Evolutionary conservation across 129 eudicot species (phyloP).

Genomic region (Flaveria trinervia): DNA sequence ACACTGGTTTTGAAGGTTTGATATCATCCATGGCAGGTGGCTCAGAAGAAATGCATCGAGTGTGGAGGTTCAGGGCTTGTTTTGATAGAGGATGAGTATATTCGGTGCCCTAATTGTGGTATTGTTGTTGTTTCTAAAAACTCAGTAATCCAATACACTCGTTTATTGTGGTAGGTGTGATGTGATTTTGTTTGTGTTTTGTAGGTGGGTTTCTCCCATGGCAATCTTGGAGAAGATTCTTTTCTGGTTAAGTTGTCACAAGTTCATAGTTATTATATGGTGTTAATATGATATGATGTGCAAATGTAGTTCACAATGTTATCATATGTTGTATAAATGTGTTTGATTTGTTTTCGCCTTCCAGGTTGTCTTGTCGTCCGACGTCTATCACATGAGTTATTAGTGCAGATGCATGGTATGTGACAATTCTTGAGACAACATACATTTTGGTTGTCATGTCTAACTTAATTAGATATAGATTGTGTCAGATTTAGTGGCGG

Average conservation of each 20-base stretch:
- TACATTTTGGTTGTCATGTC: not conserved
- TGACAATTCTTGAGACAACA: no score
- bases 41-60: slow-evolving; percentile 62
- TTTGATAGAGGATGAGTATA: slow-evolving; percentile 65
- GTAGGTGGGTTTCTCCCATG: slow-evolving; percentile 97
- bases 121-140: slow-evolving; percentile 1
- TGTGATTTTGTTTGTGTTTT: slow-evolving; percentile 8
- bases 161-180: not conserved
- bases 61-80: slow-evolving; percentile 92
- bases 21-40: slow-evolving; percentile 46
- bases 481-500: no score
- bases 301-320: not conserved
- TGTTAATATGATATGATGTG: slow-evolving; percentile 19
- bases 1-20: not conserved
- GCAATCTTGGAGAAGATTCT: slow-evolving; percentile 97
- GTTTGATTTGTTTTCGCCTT: not conserved
- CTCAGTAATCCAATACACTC: no score
- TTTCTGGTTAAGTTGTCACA: slow-evolving; percentile 56
- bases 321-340: slow-evolving; percentile 1
- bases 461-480: not conserved
- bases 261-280: not conserved
- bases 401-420: not conserved
- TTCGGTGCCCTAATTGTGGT: slow-evolving; percentile 94
- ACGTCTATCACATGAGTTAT: not conserved
- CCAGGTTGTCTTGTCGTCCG: not conserved